Evolutionary conservation across 768 basidiomycete species (phyloP).

Genomic region (Auriscalpium vulgare): DNA sequence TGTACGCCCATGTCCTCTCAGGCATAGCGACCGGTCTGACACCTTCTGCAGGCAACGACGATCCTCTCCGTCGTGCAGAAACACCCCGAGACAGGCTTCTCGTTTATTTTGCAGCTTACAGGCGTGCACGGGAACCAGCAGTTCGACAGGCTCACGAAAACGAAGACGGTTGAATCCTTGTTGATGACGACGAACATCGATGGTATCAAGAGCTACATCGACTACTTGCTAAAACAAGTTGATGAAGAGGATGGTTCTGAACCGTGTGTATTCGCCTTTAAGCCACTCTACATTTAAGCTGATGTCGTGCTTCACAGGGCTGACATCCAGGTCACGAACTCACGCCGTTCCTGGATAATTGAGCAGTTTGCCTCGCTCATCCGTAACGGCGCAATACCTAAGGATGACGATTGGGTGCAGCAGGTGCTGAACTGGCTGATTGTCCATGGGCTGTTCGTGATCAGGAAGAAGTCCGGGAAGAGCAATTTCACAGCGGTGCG

Average conservation of each 20-base stretch:
- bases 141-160: slow-evolving; percentile 88
- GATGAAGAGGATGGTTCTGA: slow-evolving; percentile 37
- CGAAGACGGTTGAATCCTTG: slow-evolving; percentile 86
- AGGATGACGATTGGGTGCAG: slow-evolving; percentile 71
- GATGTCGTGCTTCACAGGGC: slow-evolving; percentile 24
- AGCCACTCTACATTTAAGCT: neutral
- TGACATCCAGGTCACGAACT: slow-evolving; percentile 39
- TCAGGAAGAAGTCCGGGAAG: slow-evolving; percentile 68
- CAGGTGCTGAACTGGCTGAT: slow-evolving; percentile 73
- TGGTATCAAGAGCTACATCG: slow-evolving; percentile 73
- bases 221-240: slow-evolving; percentile 58
- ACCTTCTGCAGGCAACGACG: slow-evolving; percentile 47
- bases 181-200: slow-evolving; percentile 62
- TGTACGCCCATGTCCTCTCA: slow-evolving; percentile 34
- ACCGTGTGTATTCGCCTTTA: slow-evolving; percentile 28
- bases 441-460: slow-evolving; percentile 72
- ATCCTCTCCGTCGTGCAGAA: slow-evolving; percentile 68
- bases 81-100: slow-evolving; percentile 75
- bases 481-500: slow-evolving; percentile 52
- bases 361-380: slow-evolving; percentile 79
- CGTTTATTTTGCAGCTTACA: slow-evolving; percentile 78
- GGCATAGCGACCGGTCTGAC: too few relatives aligned
- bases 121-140: slow-evolving; percentile 77
- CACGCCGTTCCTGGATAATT: slow-evolving; percentile 71
- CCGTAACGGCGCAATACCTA: slow-evolving; percentile 72